Base-by-base conservation (phyloP, 805 yeast genomes). In the Hanseniaspora guilliermondii region DNA sequence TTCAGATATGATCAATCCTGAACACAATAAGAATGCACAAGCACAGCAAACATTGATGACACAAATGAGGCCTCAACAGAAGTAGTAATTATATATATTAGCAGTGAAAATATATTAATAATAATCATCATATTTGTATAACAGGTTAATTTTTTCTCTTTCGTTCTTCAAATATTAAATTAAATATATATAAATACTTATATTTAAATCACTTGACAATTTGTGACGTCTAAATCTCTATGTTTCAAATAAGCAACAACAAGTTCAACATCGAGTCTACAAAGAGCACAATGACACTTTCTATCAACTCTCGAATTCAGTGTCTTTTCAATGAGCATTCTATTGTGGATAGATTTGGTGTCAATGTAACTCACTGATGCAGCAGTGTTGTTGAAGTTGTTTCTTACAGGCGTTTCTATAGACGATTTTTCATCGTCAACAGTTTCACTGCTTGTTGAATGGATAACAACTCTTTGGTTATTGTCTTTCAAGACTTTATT, bases 211-310 rank as follows among this genome's bases (percentile, higher is more conserved):
- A 38, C 41, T 21, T 38, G 41, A 21, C 41, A 38, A 25, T 21
- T 12, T 9, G 14, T 38, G 24, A 38, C 41, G 6, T 41, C 32
- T 21, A 41, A 22, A 4, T 48, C 27, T 8, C 17, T 47, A 5
- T 32, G 27, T 27, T 21, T 48, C 17, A 48, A 14, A 19, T 48
- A 48, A 7, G 53, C 53, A 8, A 38, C 22, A 36, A 48, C 53
- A n/a, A 48, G 37, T 27, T 48, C 53, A 39, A 48, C 45, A 38
- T 48, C 53, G 11, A 48, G 37, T 37, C 45, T 37, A 16, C 53
- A 48, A 8, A 30, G 22, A 8, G 53, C 25, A 38, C 53, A 48
- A 21, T 48, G 53, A 4, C 40, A 22, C 32, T 48, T 48, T 39
- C 53, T 33, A 14, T 39, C 39, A 2, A 48, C 40, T 39, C 53